Percentiles rank a stretch among this genome's conserved stretches.
Conservation (phyloP, 1,284 basidiomycete species). For the Coniferiporia weirii region DNA sequence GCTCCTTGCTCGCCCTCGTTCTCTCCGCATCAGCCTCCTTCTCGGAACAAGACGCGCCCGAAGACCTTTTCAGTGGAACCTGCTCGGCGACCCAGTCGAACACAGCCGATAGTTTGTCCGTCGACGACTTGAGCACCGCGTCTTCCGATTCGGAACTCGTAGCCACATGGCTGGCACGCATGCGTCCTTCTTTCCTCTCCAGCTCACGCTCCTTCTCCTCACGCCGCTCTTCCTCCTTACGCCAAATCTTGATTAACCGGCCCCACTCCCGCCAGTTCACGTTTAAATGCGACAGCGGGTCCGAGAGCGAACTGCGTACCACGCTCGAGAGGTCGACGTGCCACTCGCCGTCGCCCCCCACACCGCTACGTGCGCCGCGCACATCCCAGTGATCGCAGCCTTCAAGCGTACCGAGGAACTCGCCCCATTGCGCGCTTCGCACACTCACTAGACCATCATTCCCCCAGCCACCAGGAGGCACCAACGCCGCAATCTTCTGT, state of each 20-base stretch:
- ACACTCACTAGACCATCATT: constrained; percentile 95
- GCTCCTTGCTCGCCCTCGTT: constrained; percentile 20
- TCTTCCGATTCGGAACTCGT: constrained; percentile 30
- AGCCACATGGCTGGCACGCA: neutral
- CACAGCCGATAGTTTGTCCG: constrained; percentile 63
- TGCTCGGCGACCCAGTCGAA: constrained; percentile 77
- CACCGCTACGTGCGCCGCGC: constrained; percentile 66
- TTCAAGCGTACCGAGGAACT: constrained; percentile 87
- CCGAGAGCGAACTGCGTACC: constrained; percentile 18
- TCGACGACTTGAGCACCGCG: constrained; percentile 57
- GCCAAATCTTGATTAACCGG: constrained; percentile 36
- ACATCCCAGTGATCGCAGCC: constrained; percentile 97
- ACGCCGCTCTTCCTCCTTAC: constrained; percentile 40
- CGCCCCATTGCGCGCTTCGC: constrained; percentile 87
- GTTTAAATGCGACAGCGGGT: constrained; percentile 1
- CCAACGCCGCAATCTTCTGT: constrained; percentile 28
- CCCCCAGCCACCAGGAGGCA: constrained; percentile 48
- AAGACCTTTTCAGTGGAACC: constrained; percentile 38
- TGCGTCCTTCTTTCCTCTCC: constrained; percentile 5
- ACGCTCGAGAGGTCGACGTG: constrained; percentile 47
- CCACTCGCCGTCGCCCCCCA: constrained; percentile 38
- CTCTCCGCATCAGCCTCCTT: constrained; percentile 21
- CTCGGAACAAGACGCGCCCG: constrained; percentile 19
- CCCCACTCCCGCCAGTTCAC: constrained; percentile 50
- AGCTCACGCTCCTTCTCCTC: constrained; percentile 23